Conservation (phyloP, 768 basidiomycete genomes). For the Lenzites betulinus region DNA sequence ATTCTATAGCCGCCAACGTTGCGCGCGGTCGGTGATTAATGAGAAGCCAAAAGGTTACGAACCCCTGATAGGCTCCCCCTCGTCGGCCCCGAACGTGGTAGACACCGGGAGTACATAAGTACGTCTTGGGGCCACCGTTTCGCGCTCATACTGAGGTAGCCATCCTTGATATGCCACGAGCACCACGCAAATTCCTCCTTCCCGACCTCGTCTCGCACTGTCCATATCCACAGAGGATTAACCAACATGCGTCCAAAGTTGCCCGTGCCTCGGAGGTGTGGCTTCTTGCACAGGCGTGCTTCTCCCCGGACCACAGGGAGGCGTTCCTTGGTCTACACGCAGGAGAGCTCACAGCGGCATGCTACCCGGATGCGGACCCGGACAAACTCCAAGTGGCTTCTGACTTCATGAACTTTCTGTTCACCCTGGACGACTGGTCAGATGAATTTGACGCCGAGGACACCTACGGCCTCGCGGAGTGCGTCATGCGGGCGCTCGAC, state of each 20-base stretch:
- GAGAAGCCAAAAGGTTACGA: slow-evolving; percentile 12
- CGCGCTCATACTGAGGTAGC: background rate
- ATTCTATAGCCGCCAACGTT: slow-evolving; percentile 5
- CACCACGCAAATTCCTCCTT: slow-evolving; percentile 35
- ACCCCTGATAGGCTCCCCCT: background rate
- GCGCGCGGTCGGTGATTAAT: slow-evolving; percentile 1
- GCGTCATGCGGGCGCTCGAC: slow-evolving; percentile 31
- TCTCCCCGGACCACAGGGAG: slow-evolving; percentile 26
- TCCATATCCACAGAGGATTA: slow-evolving; percentile 36
- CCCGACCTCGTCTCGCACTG: slow-evolving; percentile 45
- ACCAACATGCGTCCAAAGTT: slow-evolving; percentile 34
- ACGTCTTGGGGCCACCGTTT: background rate
- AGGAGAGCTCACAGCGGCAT: slow-evolving; percentile 65
- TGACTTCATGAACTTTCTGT: slow-evolving; percentile 60
- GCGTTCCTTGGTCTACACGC: slow-evolving; percentile 59
- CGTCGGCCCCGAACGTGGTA: slow-evolving; percentile 8
- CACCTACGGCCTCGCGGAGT: slow-evolving; percentile 21
- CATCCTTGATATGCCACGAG: slow-evolving; percentile 1
- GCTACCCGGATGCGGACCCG: slow-evolving; percentile 55
- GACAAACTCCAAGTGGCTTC: slow-evolving; percentile 61
- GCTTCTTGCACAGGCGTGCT: slow-evolving; percentile 33
- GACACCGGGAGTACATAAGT: slow-evolving; percentile 1
- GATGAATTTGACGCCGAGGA: slow-evolving; percentile 34
- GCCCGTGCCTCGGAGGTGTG: slow-evolving; percentile 41
- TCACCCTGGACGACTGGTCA: slow-evolving; percentile 45